Evolutionary conservation across 2,329 filamentous ascomycete species (phyloP).

Genomic region (Diatrype stigma): DNA sequence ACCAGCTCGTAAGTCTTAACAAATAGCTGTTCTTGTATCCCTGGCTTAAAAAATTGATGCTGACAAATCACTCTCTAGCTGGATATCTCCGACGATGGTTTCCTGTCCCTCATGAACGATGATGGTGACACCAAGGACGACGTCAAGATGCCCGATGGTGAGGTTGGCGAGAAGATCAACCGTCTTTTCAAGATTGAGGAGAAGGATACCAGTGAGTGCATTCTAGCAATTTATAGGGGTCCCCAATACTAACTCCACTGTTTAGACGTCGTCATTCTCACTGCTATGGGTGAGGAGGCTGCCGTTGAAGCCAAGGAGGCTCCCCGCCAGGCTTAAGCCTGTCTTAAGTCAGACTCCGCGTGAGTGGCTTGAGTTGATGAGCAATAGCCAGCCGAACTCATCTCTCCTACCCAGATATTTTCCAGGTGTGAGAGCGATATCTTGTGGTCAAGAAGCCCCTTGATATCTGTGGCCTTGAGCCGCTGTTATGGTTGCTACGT

Average conservation of each 20-base stretch:
- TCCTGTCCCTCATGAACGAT: conserved; percentile 89
- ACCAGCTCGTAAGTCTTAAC: conserved; percentile 74
- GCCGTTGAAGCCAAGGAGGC: conserved; percentile 94
- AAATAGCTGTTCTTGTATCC: too few species aligned
- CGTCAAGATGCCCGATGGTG: conserved; percentile 86
- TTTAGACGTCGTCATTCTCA: conserved; percentile 83
- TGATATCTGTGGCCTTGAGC: conserved; percentile 17
- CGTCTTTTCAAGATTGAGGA: conserved; percentile 76
- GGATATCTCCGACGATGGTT: conserved; percentile 89
- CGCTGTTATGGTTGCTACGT: conserved; percentile 37
- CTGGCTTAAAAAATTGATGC: background rate
- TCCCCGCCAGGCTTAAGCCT: conserved; percentile 42
- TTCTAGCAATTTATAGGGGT: background rate
- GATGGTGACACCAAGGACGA: conserved; percentile 89
- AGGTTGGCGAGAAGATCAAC: conserved; percentile 81
- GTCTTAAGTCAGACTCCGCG: conserved; percentile 2
- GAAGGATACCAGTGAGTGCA: conserved; percentile 85
- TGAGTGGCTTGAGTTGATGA: conserved; percentile 16
- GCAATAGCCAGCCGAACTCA: conserved; percentile 5
- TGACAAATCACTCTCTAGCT: conserved; percentile 50
- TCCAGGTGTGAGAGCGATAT: conserved; percentile 12
- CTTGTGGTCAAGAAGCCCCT: conserved; percentile 14
- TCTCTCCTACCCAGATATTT: conserved; percentile 5
- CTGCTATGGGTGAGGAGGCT: conserved; percentile 92
- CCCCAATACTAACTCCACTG: conserved; percentile 14